Base-by-base conservation (phyloP, 306 rosid species). In the Glycyrrhiza uralensis region DNA sequence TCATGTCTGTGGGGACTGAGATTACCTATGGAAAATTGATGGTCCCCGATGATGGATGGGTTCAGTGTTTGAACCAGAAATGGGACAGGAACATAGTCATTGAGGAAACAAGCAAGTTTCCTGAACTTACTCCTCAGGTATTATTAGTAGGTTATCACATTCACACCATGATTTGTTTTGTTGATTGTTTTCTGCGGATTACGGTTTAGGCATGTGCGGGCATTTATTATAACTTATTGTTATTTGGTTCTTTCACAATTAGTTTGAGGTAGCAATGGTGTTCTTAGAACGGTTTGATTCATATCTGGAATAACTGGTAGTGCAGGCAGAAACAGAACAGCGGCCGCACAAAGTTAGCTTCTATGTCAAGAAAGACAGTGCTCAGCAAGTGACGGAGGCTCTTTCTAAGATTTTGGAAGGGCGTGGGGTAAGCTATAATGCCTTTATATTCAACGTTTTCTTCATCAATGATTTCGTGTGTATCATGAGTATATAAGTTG, bases 1-100 rank as follows among this genome's bases (percentile, higher is more conserved):
- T 91, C 63, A 89, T 86, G 96, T 95, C 99, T 32, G 99, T 95
- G 45, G 99, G 99, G 58, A 95, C 99, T 35, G 99, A 95, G 93
- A 95, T 95, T 77, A 91, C 97, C 33, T 95, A 91, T 71, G 96
- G 97, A 6, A 85, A 71, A 46, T 44, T 80, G 2, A 88, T 95
- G 99, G 86, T 85, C 41, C 96, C 96, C 0, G 99, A 94, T 79
- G 85, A 85, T 30, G 97, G 97, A 18, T 94, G 99, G 99, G 87
- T 82, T 77, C 87, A 89, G 77, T n/a, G 68, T 80, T 72, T 94
- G 74, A 91, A 88, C 75, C 73, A 88, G 50, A 91, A 91, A 72
- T 94, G 99, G 99, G 82, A 94, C 80, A 86, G 66, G 85, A 50
- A 79, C 47, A 79, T 88, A 35, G 96, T 91, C 76, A 63, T 75